A percentile compares a stretch with the other conserved stretches of the same genome.
Conservation (phyloP, 2,329 filamentous ascomycete genomes). For the Pleoardoris graminearum region DNA sequence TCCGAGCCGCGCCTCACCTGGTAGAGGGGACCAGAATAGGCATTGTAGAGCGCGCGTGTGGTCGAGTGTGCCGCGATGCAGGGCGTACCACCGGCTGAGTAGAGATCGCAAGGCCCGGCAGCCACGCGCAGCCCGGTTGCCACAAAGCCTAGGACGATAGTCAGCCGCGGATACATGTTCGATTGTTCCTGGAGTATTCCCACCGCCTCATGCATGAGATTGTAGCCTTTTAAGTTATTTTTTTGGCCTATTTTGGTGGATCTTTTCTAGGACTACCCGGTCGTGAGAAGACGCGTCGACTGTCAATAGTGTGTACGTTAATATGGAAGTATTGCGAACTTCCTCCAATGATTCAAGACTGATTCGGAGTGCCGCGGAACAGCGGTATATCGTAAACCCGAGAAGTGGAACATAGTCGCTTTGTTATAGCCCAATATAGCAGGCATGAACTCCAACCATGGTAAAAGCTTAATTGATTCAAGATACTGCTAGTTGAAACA, state of each 20-base stretch:
- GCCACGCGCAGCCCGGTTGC: conserved; percentile 42
- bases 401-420: neutral
- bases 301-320: neutral
- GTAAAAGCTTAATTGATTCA: conserved; percentile 1
- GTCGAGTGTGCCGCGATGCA: conserved; percentile 68
- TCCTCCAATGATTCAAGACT: conserved; percentile 1
- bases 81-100: conserved; percentile 61
- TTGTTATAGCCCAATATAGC: neutral
- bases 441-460: neutral
- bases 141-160: conserved; percentile 16
- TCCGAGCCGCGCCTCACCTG: conserved; percentile 63
- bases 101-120: conserved; percentile 66
- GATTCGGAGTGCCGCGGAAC: neutral
- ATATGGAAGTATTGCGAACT: conserved; percentile 1
- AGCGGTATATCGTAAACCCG: neutral
- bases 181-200: neutral
- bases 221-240: neutral
- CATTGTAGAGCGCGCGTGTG: conserved; percentile 63
- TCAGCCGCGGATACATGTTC: conserved; percentile 15
- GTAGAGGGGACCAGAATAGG: conserved; percentile 60
- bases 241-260: neutral
- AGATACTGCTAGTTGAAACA: conserved; percentile 1
- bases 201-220: neutral
- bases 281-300: neutral
- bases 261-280: neutral